Evolutionary conservation across 208 protist species (phyloP).

Genomic region (Leishmania lainsoni): DNA sequence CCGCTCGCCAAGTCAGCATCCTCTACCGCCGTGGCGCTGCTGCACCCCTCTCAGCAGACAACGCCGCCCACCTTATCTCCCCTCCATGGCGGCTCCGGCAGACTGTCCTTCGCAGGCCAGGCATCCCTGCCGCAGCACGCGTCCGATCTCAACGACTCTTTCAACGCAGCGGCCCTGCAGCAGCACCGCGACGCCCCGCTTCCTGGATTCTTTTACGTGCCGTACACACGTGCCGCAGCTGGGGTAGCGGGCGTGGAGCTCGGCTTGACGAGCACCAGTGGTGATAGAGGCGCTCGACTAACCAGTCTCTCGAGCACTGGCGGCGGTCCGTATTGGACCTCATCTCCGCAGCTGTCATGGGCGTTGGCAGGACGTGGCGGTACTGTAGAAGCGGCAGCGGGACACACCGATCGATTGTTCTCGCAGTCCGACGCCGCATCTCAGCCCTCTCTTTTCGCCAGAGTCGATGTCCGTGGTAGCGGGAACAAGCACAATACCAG

Average conservation of each 20-base stretch:
- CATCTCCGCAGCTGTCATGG: neutral
- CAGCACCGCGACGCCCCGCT: neutral
- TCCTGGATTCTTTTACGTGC: slow-evolving; percentile 24
- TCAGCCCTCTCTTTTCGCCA: neutral
- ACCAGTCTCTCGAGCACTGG: neutral
- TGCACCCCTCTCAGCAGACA: neutral
- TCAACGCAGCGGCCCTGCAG: neutral
- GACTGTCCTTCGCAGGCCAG: neutral
- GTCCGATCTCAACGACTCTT: neutral
- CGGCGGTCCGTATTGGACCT: too few species aligned
- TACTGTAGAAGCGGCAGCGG: neutral
- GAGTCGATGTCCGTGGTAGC: neutral
- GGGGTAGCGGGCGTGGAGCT: neutral
- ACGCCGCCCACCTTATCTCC: neutral
- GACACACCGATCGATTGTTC: neutral
- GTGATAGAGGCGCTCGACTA: neutral
- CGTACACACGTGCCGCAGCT: slow-evolving; percentile 12
- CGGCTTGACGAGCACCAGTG: neutral
- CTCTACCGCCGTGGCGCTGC: neutral
- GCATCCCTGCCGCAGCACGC: neutral
- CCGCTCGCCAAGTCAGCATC: neutral
- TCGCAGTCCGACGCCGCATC: slow-evolving; percentile 9
- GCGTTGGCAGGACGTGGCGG: neutral
- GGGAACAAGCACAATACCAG: neutral
- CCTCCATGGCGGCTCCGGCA: neutral